Percentiles rank a stretch among this genome's conserved stretches.
These are phyloP conservation scores for Erysimum pusillum DNA, from an alignment of 441 rosid species.

Conservation along the genomic window DNA sequence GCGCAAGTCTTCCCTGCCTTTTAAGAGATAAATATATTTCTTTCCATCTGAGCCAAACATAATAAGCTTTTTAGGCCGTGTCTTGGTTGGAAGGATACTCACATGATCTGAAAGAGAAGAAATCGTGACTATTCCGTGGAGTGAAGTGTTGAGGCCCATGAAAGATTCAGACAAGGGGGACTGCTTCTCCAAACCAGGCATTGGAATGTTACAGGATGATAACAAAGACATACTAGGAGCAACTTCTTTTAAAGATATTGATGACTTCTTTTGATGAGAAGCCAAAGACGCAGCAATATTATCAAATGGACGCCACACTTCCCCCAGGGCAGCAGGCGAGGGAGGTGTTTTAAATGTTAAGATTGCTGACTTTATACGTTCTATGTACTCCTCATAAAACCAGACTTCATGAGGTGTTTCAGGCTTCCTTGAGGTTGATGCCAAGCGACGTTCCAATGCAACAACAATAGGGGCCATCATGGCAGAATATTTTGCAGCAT, in stretches of 20 bases:
- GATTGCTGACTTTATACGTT: conserved; percentile 80
- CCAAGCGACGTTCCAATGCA: conserved; percentile 96
- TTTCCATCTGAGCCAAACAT: conserved; percentile 96
- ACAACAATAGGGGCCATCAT: conserved; percentile 99
- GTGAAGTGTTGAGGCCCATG: conserved; percentile 56
- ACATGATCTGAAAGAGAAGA: conserved; percentile 86
- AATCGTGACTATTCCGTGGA: conserved; percentile 80
- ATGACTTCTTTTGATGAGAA: conserved; percentile 88
- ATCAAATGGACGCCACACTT: conserved; percentile 95
- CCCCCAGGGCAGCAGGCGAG: conserved; percentile 79
- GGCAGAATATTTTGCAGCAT: conserved; percentile 95
- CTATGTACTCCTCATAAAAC: conserved; percentile 84
- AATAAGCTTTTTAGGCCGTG: conserved; percentile 94
- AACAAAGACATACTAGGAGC: conserved; percentile 90
- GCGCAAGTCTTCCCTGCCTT: conserved; percentile 99
- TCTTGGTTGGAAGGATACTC: conserved; percentile 88
- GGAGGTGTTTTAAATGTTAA: conserved; percentile 89
- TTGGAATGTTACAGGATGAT: conserved; percentile 94
- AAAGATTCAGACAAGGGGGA: conserved; percentile 66
- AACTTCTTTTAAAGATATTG: conserved; percentile 88
- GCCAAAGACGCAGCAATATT: conserved; percentile 91
- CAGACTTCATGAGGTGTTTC: conserved; percentile 97
- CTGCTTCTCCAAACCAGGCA: conserved; percentile 99
- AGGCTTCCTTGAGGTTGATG: conserved; percentile 94
- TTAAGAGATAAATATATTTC: conserved; percentile 86